Evolutionary conservation across 768 basidiomycete species (phyloP).

Genomic region (Hirschioporus abietinus): DNA sequence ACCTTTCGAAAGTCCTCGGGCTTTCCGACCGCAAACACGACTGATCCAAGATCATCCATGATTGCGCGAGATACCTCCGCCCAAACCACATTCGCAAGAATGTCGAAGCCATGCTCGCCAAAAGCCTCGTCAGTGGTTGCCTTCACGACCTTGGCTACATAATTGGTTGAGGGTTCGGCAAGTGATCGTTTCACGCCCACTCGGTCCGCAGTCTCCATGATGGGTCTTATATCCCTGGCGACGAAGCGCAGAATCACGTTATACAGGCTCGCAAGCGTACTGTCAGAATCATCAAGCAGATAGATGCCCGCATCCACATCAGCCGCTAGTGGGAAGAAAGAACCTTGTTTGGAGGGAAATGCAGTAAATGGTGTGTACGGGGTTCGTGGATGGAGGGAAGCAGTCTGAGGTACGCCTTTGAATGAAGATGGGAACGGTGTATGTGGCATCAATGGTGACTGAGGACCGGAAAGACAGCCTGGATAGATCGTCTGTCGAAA

Average conservation of each 20-base stretch:
- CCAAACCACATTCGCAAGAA: conserved; percentile 88
- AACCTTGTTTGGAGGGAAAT: conserved; percentile 36
- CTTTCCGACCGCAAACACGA: conserved; percentile 87
- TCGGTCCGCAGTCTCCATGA: conserved; percentile 75
- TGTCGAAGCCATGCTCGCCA: conserved; percentile 54
- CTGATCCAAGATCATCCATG: conserved; percentile 75
- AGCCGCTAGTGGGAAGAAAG: conserved; percentile 30
- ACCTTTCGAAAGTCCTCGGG: conserved; percentile 90
- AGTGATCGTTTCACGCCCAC: conserved; percentile 45
- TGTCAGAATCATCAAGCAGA: conserved; percentile 65
- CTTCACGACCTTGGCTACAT: conserved; percentile 10
- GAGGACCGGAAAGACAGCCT: conserved; percentile 60
- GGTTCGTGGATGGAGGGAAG: conserved; percentile 48
- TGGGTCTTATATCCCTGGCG: conserved; percentile 62
- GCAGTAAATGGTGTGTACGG: conserved; percentile 51
- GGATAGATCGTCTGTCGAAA: conserved; percentile 62
- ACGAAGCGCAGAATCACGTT: conserved; percentile 79
- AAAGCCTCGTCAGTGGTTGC: conserved; percentile 1
- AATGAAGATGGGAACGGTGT: conserved; percentile 52
- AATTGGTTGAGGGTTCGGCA: conserved; percentile 11
- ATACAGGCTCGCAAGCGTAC: conserved; percentile 71
- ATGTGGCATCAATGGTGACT: conserved; percentile 71
- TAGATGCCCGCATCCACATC: conserved; percentile 37
- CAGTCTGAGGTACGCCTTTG: conserved; percentile 34
- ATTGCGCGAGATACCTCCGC: conserved; percentile 76